phyloP scores from a whole-genome alignment of 345 rosid species.

The Ricinus communis region DNA sequence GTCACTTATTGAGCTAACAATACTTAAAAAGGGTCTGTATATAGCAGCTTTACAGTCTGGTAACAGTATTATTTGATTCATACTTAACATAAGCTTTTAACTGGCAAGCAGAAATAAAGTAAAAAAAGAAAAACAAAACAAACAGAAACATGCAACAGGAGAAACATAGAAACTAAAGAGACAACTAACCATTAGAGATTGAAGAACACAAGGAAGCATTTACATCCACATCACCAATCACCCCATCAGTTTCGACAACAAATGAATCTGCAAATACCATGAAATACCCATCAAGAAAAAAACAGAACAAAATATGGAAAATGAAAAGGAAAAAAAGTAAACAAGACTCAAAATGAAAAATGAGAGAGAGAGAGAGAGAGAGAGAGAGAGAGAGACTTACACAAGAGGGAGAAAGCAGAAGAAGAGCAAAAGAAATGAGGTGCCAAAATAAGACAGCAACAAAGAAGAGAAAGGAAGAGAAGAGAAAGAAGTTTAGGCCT shows the following conservation, averaged over 20 bases:
- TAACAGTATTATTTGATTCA: conserved; percentile 7
- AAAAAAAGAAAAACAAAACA: too few species aligned
- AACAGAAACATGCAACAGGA: background rate
- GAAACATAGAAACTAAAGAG: background rate
- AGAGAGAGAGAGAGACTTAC: conserved; percentile 38
- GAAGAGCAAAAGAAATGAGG: conserved; percentile 54
- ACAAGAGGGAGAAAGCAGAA: conserved; percentile 44
- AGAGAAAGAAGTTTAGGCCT: conserved; percentile 60
- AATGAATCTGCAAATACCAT: conserved; percentile 52
- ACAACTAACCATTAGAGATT: conserved; percentile 54
- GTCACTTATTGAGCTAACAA: background rate
- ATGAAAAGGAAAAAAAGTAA: background rate
- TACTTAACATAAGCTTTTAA: background rate
- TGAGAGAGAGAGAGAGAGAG: background rate
- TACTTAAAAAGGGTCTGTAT: conserved; percentile 1
- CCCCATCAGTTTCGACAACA: conserved; percentile 39
- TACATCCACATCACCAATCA: conserved; percentile 28
- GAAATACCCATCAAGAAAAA: conserved; percentile 3
- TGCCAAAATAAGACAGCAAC: conserved; percentile 54
- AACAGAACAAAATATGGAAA: background rate
- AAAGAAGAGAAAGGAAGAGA: conserved; percentile 62
- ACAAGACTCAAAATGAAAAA: background rate
- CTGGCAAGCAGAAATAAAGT: too few species aligned
- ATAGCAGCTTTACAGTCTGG: background rate
- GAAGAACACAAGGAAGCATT: conserved; percentile 50